These are phyloP conservation scores for Lonicera japonica DNA, from an alignment of 129 eudicot genomes.

Conservation along the genomic window DNA sequence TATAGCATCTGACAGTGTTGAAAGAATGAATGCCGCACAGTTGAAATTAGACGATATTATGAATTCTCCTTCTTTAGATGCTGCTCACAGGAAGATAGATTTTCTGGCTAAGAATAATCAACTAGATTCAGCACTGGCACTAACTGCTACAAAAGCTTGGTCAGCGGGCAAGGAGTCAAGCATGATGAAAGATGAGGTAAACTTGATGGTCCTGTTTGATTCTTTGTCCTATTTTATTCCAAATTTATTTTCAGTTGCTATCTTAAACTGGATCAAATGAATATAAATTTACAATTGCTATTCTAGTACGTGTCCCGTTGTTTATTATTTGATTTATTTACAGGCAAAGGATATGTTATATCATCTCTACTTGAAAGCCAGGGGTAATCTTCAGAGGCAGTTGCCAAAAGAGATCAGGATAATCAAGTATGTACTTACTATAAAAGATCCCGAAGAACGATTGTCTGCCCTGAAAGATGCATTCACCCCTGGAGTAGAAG, in stretches of 20 bases:
- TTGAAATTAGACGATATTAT: conserved; percentile 74
- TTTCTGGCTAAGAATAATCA: conserved; percentile 68
- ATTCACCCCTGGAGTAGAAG: conserved; percentile 81
- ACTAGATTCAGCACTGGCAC: conserved; percentile 62
- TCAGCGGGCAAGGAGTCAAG: conserved; percentile 70
- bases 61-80: conserved; percentile 79
- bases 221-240: not conserved
- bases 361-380: conserved; percentile 64
- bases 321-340: not conserved
- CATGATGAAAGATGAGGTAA: conserved; percentile 79
- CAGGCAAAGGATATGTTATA: conserved; percentile 75
- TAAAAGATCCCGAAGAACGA: conserved; percentile 72
- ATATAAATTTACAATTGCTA: not conserved
- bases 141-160: conserved; percentile 85
- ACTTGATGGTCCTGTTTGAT: not conserved
- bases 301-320: not conserved
- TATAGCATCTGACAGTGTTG: conserved; percentile 67
- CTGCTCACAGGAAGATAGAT: conserved; percentile 78
- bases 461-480: conserved; percentile 61
- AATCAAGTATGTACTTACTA: conserved; percentile 60
- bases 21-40: conserved; percentile 74
- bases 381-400: conserved; percentile 65
- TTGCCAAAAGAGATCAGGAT: conserved; percentile 81
- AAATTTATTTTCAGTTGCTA: not conserved
- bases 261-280: not conserved